phyloP scores from a whole-genome alignment of 139 green algal genomes.

The Diplosphaera chodatii region DNA sequence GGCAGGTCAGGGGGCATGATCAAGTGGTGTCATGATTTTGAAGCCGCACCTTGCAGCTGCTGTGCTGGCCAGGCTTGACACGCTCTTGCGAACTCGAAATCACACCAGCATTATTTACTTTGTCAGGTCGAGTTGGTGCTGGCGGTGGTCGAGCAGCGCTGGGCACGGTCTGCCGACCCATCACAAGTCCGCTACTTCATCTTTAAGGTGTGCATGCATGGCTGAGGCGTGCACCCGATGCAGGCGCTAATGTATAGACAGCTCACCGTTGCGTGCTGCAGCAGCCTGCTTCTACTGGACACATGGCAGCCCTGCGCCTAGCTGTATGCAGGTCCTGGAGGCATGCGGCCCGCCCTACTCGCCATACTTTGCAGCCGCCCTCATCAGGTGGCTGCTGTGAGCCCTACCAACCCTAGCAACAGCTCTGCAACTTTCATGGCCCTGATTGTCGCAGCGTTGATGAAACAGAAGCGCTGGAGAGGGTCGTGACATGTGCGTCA shows the following conservation, averaged over 20 bases:
- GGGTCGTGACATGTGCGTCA: too few species aligned
- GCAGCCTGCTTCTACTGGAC: too few species aligned
- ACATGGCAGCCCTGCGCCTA: too few species aligned
- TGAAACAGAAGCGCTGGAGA: too few species aligned
- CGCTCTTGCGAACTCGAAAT: too few species aligned
- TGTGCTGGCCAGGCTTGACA: too few species aligned
- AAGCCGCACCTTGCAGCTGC: too few species aligned
- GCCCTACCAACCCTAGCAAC: background rate
- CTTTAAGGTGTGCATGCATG: slow-evolving; percentile 11
- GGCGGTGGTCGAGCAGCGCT: slow-evolving; percentile 14
- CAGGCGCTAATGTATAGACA: background rate
- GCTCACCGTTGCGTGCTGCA: too few species aligned
- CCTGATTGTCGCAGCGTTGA: too few species aligned
- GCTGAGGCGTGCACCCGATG: background rate
- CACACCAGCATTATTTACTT: too few species aligned
- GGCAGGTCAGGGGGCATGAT: slow-evolving; percentile 4
- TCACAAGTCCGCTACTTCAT: slow-evolving; percentile 34
- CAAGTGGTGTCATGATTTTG: too few species aligned
- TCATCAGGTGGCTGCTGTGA: slow-evolving; percentile 5
- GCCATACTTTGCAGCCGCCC: slow-evolving; percentile 21
- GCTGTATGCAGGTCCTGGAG: slow-evolving; percentile 10
- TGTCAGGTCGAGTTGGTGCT: background rate
- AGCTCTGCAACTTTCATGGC: background rate
- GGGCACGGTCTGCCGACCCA: slow-evolving; percentile 27
- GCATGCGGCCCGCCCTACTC: slow-evolving; percentile 39